Percentiles rank a stretch among this genome's conserved stretches.
Evolutionary conservation across 345 rosid genomes (phyloP).

Genomic region (Bruguiera sexangula): DNA sequence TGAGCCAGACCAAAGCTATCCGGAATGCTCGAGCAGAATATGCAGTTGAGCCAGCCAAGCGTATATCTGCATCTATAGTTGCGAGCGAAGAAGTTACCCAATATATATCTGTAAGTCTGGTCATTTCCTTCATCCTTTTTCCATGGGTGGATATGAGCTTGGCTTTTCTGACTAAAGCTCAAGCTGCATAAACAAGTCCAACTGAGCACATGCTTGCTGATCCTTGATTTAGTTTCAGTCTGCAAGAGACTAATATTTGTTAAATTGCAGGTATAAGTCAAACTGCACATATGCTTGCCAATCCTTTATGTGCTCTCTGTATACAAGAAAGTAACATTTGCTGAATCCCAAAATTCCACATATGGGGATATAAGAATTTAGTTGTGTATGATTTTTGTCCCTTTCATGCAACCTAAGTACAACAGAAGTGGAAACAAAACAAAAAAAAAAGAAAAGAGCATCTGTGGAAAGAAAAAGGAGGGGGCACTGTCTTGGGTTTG

Average conservation of each 20-base stretch:
- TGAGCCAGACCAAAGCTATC: slow-evolving; percentile 73
- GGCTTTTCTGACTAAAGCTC: background rate
- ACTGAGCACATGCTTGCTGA: background rate
- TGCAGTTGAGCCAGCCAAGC: slow-evolving; percentile 91
- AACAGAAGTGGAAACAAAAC: no score
- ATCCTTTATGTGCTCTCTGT: background rate
- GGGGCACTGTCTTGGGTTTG: no score
- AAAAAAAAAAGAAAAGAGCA: no score
- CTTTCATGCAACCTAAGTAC: no score
- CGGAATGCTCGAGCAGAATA: slow-evolving; percentile 97
- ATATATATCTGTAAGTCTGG: slow-evolving; percentile 71
- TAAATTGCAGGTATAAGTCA: no score
- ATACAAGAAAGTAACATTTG: background rate
- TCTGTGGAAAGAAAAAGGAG: no score
- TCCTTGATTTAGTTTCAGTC: background rate
- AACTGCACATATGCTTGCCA: no score
- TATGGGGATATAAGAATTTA: no score
- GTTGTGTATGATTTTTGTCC: no score
- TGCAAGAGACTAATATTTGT: no score
- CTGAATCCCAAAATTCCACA: background rate
- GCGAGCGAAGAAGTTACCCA: slow-evolving; percentile 76
- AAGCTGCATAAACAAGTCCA: background rate
- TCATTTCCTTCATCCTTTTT: background rate
- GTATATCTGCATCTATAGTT: slow-evolving; percentile 87
- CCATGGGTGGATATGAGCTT: background rate